A percentile compares a stretch with the other conserved stretches of the same genome.
Evolutionary conservation across 208 protist genomes (phyloP).

Genomic region (Dictyostelium gargantuum): DNA sequence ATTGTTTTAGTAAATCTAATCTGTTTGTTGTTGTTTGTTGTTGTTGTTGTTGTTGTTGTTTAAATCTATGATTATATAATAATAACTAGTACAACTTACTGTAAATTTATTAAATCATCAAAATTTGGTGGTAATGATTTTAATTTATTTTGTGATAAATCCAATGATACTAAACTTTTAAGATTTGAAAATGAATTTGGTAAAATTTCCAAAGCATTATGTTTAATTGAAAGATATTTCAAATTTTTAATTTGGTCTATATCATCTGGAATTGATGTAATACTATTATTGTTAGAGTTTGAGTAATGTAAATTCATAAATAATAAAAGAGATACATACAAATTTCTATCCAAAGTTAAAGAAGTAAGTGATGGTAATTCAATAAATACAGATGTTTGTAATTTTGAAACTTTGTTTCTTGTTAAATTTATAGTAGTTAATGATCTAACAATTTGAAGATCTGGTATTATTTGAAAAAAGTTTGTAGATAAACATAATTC

Average conservation of each 20-base stretch:
- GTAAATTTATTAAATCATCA: constrained; percentile 24
- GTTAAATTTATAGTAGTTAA: constrained; percentile 6
- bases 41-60: background rate
- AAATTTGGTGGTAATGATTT: constrained; percentile 18
- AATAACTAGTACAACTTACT: background rate
- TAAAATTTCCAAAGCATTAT: constrained; percentile 16
- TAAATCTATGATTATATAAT: background rate
- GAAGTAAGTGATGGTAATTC: constrained; percentile 25
- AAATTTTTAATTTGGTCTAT: constrained; percentile 24
- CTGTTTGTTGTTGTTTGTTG: too few species aligned
- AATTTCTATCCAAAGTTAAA: constrained; percentile 28
- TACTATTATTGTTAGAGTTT: background rate
- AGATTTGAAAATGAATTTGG: constrained; percentile 21
- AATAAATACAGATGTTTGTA: background rate
- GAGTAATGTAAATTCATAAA: too few species aligned
- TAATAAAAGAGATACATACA: background rate
- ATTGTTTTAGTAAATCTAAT: background rate
- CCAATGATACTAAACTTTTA: background rate
- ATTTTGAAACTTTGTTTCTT: constrained; percentile 9
- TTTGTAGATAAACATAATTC: constrained; percentile 28
- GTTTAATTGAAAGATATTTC: constrained; percentile 25
- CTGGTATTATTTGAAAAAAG: constrained; percentile 7
- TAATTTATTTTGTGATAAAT: constrained; percentile 51
- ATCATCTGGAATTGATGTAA: constrained; percentile 35
- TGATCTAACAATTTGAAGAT: background rate